Percentiles rank a stretch among this genome's conserved stretches.
Conservation (phyloP, 2,329 filamentous ascomycete genomes). For the Cryphonectria japonica region DNA sequence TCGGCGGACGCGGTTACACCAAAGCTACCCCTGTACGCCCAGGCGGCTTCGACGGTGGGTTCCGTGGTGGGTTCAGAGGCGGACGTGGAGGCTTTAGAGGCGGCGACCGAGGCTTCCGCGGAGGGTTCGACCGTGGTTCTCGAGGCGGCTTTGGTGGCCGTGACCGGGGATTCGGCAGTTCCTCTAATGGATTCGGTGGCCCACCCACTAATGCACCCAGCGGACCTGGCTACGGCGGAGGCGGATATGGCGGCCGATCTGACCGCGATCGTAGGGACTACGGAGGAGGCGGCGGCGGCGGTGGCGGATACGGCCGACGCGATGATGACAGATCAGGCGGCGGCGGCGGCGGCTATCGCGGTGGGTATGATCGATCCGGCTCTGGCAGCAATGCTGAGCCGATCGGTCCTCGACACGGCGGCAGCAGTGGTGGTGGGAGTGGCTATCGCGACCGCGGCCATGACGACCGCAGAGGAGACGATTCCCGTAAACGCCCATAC, state of each 20-base stretch:
- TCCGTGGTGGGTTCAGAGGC: slow-evolving; percentile 53
- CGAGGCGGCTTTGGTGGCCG: slow-evolving; percentile 51
- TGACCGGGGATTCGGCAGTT: slow-evolving; percentile 54
- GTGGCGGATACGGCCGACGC: slow-evolving; percentile 42
- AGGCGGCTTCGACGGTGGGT: slow-evolving; percentile 61
- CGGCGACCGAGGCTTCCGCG: slow-evolving; percentile 45
- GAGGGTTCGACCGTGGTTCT: slow-evolving; percentile 61
- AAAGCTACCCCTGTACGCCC: slow-evolving; percentile 76
- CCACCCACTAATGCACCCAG: slow-evolving; percentile 58
- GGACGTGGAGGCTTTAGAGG: slow-evolving; percentile 48
- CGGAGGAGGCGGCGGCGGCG: slow-evolving; percentile 37
- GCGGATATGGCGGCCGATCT: slow-evolving; percentile 47
- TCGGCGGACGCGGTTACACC: slow-evolving; percentile 92
- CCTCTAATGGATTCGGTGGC: slow-evolving; percentile 45
- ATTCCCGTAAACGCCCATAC: slow-evolving; percentile 69
- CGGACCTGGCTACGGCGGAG: slow-evolving; percentile 57
- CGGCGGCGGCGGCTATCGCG: slow-evolving; percentile 35
- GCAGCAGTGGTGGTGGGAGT: slow-evolving; percentile 46
- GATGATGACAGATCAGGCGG: slow-evolving; percentile 36
- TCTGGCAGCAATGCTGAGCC: slow-evolving; percentile 52
- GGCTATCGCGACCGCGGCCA: slow-evolving; percentile 55
- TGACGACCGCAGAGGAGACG: slow-evolving; percentile 53
- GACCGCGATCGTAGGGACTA: slow-evolving; percentile 45
- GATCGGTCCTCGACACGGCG: slow-evolving; percentile 37
- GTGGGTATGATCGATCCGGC: slow-evolving; percentile 54